These are phyloP conservation scores for Colletotrichum viniferum DNA, from an alignment of 2,329 filamentous ascomycete genomes.

Conservation along the genomic window DNA sequence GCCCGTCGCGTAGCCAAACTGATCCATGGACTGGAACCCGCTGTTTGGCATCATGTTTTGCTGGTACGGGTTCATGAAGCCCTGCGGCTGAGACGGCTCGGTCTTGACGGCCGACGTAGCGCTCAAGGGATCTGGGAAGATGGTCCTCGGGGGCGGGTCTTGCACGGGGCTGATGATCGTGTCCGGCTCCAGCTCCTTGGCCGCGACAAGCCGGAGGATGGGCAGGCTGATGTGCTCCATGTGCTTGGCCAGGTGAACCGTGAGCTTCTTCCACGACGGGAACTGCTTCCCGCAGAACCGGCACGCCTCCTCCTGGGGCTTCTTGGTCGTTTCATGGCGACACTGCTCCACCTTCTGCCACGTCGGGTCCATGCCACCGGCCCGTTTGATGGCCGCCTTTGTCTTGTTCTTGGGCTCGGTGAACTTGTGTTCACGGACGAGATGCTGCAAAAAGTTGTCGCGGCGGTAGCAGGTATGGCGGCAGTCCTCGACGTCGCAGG, in stretches of 20 bases:
- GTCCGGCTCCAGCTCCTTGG: slow-evolving; percentile 58
- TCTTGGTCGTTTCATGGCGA: slow-evolving; percentile 69
- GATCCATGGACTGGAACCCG: not conserved
- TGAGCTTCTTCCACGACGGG: slow-evolving; percentile 89
- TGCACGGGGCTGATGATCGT: slow-evolving; percentile 73
- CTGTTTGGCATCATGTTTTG: not conserved
- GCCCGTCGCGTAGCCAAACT: not conserved
- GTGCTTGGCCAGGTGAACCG: slow-evolving; percentile 90
- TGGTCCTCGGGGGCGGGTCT: slow-evolving; percentile 50
- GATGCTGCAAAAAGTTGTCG: slow-evolving; percentile 91
- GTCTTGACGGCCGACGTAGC: slow-evolving; percentile 31
- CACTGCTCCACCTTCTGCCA: slow-evolving; percentile 82
- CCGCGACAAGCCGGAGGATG: slow-evolving; percentile 66
- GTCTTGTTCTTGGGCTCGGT: slow-evolving; percentile 80
- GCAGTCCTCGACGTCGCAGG: slow-evolving; percentile 81
- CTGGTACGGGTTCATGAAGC: not conserved
- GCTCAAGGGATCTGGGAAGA: slow-evolving; percentile 33
- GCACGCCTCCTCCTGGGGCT: slow-evolving; percentile 78
- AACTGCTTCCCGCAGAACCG: slow-evolving; percentile 85
- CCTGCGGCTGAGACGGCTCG: slow-evolving; percentile 26
- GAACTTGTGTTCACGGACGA: slow-evolving; percentile 90
- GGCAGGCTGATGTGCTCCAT: slow-evolving; percentile 93
- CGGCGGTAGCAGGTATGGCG: slow-evolving; percentile 83
- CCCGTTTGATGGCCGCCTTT: slow-evolving; percentile 69
- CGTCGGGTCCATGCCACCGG: slow-evolving; percentile 63